Percentiles rank a stretch among this genome's conserved stretches.
These are phyloP conservation scores for Tillandsia fasciculata DNA, from an alignment of 176 grass and related monocot species.

Conservation along the genomic window DNA sequence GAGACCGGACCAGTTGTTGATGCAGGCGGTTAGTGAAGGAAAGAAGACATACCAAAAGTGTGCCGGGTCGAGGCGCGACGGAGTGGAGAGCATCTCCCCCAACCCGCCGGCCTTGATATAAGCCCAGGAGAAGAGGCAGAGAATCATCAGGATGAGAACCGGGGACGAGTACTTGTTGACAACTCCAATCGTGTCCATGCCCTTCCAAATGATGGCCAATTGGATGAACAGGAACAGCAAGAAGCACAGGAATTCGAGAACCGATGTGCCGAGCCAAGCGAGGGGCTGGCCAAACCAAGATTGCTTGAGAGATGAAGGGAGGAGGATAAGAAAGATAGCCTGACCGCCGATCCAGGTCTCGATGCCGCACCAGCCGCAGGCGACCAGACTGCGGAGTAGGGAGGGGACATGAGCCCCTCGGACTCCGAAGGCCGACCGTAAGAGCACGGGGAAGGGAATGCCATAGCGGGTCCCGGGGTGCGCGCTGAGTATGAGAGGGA, in stretches of 20 bases:
- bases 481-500: not conserved
- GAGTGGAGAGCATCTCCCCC: constrained; percentile 29
- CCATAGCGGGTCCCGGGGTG: constrained; percentile 12
- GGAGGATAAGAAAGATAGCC: constrained; percentile 19
- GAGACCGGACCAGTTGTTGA: constrained; percentile 19
- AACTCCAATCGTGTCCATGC: constrained; percentile 18
- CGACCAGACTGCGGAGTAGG: constrained; percentile 28
- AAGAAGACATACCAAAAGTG: constrained; percentile 40
- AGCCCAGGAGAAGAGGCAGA: constrained; percentile 28
- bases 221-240: constrained; percentile 25
- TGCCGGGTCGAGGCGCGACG: constrained; percentile 8
- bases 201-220: constrained; percentile 25
- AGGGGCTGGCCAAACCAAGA: constrained; percentile 10
- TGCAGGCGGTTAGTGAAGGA: constrained; percentile 32
- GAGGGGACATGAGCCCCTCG: constrained; percentile 7
- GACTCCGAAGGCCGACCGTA: constrained; percentile 14
- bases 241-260: constrained; percentile 29
- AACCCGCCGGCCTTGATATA: constrained; percentile 33
- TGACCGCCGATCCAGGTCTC: constrained; percentile 38
- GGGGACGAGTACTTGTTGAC: constrained; percentile 22
- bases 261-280: constrained; percentile 26
- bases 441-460: constrained; percentile 6
- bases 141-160: constrained; percentile 15
- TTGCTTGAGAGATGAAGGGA: constrained; percentile 18
- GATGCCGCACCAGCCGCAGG: constrained; percentile 40